Evolutionary conservation across 306 rosid genomes (phyloP).

Genomic region (Acacia melanoxylon): DNA sequence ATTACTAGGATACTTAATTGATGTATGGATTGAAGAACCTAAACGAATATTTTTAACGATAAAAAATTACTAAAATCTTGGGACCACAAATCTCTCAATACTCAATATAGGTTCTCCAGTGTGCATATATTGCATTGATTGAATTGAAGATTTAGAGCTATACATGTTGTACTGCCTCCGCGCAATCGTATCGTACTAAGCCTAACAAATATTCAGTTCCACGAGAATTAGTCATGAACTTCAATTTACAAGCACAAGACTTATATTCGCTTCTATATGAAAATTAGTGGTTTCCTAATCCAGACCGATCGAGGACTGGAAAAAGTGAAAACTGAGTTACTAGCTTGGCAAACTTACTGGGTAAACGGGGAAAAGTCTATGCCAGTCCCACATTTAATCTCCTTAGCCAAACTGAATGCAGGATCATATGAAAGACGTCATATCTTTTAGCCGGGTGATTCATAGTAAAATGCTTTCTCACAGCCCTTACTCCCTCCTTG

Average conservation of each 20-base stretch:
- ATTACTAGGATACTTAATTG: not conserved
- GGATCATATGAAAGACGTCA: constrained; percentile 76
- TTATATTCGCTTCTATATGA: not conserved
- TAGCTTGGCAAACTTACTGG: too few species aligned
- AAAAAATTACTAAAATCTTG: not conserved
- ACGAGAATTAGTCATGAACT: not conserved
- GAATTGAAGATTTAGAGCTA: not conserved
- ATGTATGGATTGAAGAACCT: not conserved
- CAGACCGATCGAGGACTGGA: not conserved
- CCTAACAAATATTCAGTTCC: not conserved
- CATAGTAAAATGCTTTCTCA: constrained; percentile 65
- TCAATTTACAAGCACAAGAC: not conserved
- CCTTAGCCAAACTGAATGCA: constrained; percentile 78
- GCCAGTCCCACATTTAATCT: constrained; percentile 55
- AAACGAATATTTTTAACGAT: not conserved
- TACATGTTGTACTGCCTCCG: too few species aligned
- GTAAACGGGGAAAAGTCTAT: constrained; percentile 11
- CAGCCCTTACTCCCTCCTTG: constrained; percentile 57
- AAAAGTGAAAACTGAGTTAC: not conserved
- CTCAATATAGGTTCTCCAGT: not conserved
- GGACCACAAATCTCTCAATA: not conserved
- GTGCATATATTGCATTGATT: not conserved
- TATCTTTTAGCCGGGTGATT: constrained; percentile 66
- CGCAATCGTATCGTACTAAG: not conserved
- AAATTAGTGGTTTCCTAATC: not conserved